Evolutionary conservation across 768 basidiomycete species (phyloP).

Genomic region (Panaeolus papilionaceus): DNA sequence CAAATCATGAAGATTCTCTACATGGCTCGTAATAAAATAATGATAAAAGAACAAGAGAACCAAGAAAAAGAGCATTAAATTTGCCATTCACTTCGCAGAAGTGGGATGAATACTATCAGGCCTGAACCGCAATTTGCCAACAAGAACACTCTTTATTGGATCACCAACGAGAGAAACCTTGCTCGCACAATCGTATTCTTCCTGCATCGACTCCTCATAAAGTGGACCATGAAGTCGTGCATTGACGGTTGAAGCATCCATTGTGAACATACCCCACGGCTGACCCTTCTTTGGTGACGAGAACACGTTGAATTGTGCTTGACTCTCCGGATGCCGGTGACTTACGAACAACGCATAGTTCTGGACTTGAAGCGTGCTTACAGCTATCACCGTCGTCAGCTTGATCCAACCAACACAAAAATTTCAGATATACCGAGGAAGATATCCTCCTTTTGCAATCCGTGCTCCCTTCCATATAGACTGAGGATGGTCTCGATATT

Average conservation of each 20-base stretch:
- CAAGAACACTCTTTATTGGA: conserved; percentile 21
- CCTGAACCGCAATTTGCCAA: conserved; percentile 24
- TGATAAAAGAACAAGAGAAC: neutral
- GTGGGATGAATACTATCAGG: conserved; percentile 23
- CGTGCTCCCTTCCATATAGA: conserved; percentile 28
- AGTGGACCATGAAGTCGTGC: conserved; percentile 20
- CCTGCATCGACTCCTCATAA: conserved; percentile 21
- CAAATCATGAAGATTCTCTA: neutral
- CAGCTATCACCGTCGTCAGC: conserved; percentile 19
- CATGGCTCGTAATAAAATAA: neutral
- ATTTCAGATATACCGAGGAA: conserved; percentile 27
- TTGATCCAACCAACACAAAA: neutral
- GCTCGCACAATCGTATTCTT: conserved; percentile 27
- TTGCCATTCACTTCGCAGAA: conserved; percentile 3
- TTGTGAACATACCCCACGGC: conserved; percentile 77
- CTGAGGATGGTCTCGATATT: conserved; percentile 29
- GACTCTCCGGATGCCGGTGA: conserved; percentile 29
- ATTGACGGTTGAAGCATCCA: conserved; percentile 48
- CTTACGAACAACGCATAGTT: conserved; percentile 32
- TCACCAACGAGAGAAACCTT: conserved; percentile 29
- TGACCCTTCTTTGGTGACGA: conserved; percentile 52
- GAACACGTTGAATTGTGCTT: conserved; percentile 72
- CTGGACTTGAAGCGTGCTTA: conserved; percentile 24
- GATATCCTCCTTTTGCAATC: conserved; percentile 31
- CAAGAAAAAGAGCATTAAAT: neutral